Percentiles rank a stretch among this genome's conserved stretches.
phyloP scores from a whole-genome alignment of 495 filamentous ascomycete species.

The Penicillium cosmopolitanum region DNA sequence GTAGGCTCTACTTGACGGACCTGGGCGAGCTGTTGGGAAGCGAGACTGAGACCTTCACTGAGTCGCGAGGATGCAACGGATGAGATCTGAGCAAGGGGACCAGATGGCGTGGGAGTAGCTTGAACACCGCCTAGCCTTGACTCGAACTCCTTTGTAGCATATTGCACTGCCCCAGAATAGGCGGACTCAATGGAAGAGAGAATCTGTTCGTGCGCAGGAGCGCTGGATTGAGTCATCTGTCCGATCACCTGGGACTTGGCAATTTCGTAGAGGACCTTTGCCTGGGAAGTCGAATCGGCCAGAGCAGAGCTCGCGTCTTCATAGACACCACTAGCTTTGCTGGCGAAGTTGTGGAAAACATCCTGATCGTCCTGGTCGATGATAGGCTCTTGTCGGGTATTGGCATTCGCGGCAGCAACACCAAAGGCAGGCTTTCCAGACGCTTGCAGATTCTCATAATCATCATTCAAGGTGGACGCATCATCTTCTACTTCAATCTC shows the following conservation, averaged over 20 bases:
- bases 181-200: conserved; percentile 68
- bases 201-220: conserved; percentile 63
- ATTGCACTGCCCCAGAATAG: conserved; percentile 66
- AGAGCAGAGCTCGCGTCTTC: conserved; percentile 63
- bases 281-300: conserved; percentile 59
- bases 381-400: conserved; percentile 36
- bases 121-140: conserved; percentile 20
- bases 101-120: conserved; percentile 44
- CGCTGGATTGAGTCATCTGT: conserved; percentile 67
- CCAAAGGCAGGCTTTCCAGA: conserved; percentile 21
- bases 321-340: conserved; percentile 53
- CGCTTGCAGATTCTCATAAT: conserved; percentile 12
- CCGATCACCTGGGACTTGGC: conserved; percentile 67
- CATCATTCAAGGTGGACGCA: conserved; percentile 5
- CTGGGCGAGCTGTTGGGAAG: conserved; percentile 66
- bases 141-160: conserved; percentile 61
- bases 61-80: conserved; percentile 68
- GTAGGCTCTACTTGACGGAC: conserved; percentile 61
- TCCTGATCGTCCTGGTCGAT: conserved; percentile 52
- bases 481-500: conserved; percentile 8
- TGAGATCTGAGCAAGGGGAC: conserved; percentile 58
- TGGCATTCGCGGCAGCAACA: conserved; percentile 29
- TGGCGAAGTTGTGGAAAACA: conserved; percentile 52
- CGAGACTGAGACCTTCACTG: conserved; percentile 63
- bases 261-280: conserved; percentile 65